Percentiles rank a stretch among this genome's conserved stretches.
Evolutionary conservation across 2,329 filamentous ascomycete genomes (phyloP).

Genomic region (Apiospora kogelbergensis): DNA sequence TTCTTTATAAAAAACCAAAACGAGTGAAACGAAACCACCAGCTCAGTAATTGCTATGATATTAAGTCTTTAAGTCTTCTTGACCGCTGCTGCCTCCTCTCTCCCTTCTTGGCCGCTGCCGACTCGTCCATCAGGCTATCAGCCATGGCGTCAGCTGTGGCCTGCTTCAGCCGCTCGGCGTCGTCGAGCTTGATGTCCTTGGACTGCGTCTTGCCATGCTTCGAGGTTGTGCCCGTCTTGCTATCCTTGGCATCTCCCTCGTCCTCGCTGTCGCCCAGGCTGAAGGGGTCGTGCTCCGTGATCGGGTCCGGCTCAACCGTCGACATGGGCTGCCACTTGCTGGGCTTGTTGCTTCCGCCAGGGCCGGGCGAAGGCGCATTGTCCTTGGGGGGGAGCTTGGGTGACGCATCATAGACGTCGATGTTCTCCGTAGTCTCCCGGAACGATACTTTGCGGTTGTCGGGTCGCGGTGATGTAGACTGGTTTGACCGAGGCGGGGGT

Average conservation of each 20-base stretch:
- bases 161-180: constrained; percentile 63
- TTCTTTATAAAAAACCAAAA: neutral
- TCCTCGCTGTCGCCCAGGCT: constrained; percentile 95
- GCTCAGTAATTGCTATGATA: neutral
- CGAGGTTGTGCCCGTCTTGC: constrained; percentile 28
- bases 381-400: constrained; percentile 56
- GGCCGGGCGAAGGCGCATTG: constrained; percentile 41
- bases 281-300: constrained; percentile 92
- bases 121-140: constrained; percentile 46
- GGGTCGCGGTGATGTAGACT: constrained; percentile 50
- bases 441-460: constrained; percentile 57
- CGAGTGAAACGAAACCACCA: neutral
- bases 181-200: constrained; percentile 52
- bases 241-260: constrained; percentile 76
- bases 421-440: constrained; percentile 73
- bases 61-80: neutral
- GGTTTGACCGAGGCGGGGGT: constrained; percentile 50
- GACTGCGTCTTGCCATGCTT: constrained; percentile 43
- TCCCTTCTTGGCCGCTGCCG: constrained; percentile 12
- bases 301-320: constrained; percentile 78
- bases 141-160: constrained; percentile 63
- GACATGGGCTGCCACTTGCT: constrained; percentile 99
- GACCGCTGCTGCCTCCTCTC: neutral
- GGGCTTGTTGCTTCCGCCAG: constrained; percentile 55
- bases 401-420: constrained; percentile 71